phyloP scores from a whole-genome alignment of 2,329 filamentous ascomycete species.

The Ceratocystis colombiana region DNA sequence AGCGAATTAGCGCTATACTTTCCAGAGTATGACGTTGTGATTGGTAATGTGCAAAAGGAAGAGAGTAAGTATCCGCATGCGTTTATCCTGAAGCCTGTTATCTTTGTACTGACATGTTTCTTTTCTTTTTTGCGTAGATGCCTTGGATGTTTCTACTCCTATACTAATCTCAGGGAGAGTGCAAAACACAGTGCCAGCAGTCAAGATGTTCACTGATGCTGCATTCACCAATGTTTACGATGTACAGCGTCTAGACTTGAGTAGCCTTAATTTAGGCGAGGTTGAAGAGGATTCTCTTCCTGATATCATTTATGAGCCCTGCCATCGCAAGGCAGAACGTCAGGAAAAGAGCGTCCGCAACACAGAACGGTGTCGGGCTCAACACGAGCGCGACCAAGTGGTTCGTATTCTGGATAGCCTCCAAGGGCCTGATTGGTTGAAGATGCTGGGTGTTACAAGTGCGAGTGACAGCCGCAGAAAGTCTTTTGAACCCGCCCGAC shows the following conservation, averaged over 20 bases:
- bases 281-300: constrained; percentile 45
- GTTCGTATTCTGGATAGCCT: constrained; percentile 65
- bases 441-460: constrained; percentile 78
- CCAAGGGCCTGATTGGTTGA: constrained; percentile 84
- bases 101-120: not conserved
- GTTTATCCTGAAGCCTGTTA: not conserved
- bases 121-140: constrained; percentile 42
- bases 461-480: constrained; percentile 79
- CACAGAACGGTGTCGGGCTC: constrained; percentile 52
- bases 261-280: constrained; percentile 42
- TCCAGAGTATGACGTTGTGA: constrained; percentile 85
- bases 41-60: constrained; percentile 73
- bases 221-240: constrained; percentile 49
- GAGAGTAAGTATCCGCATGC: constrained; percentile 48
- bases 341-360: constrained; percentile 54
- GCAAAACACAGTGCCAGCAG: constrained; percentile 2
- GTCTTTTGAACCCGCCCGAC: constrained; percentile 73
- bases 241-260: constrained; percentile 47
- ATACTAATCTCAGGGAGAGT: constrained; percentile 45
- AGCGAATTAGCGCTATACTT: constrained; percentile 89
- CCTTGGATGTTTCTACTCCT: constrained; percentile 60
- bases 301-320: constrained; percentile 44
- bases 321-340: constrained; percentile 50
- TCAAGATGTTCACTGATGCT: constrained; percentile 37
- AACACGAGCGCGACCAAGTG: constrained; percentile 57